A percentile compares a stretch with the other conserved stretches of the same genome.
phyloP scores from a whole-genome alignment of 2,329 filamentous ascomycete genomes.

The Tricladium varicosporioides region DNA sequence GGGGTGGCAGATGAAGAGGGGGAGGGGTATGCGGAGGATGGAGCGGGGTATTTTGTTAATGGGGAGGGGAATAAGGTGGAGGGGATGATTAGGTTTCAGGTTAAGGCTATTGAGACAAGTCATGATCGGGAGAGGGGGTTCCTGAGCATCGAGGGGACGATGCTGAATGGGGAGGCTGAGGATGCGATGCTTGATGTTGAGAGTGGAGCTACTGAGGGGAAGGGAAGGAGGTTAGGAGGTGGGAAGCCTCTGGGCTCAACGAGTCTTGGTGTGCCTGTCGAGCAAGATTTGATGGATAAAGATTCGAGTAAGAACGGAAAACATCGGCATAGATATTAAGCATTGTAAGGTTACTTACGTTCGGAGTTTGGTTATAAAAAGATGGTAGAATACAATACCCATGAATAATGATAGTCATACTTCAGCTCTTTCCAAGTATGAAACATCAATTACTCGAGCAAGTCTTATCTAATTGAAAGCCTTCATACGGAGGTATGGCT shows the following conservation, averaged over 20 bases:
- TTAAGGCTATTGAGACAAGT: conserved; percentile 81
- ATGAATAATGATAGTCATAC: background rate
- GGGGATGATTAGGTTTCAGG: conserved; percentile 71
- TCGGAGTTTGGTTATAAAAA: background rate
- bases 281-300: conserved; percentile 21
- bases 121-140: conserved; percentile 75
- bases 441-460: background rate
- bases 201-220: conserved; percentile 37
- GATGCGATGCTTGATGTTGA: conserved; percentile 55
- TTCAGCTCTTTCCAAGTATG: background rate
- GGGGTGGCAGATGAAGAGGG: conserved; percentile 42
- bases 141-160: conserved; percentile 83
- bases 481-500: background rate
- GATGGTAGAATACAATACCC: conserved; percentile 2
- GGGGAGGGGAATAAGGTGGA: conserved; percentile 66
- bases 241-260: conserved; percentile 32
- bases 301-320: conserved; percentile 14
- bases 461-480: background rate
- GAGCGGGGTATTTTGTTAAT: conserved; percentile 74
- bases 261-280: conserved; percentile 28
- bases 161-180: conserved; percentile 70
- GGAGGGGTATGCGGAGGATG: conserved; percentile 49
- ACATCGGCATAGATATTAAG: conserved; percentile 20
- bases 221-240: conserved; percentile 38
- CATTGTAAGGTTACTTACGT: background rate